Conservation (phyloP, 495 filamentous ascomycete genomes). For the Opeltia flavorubescens region DNA sequence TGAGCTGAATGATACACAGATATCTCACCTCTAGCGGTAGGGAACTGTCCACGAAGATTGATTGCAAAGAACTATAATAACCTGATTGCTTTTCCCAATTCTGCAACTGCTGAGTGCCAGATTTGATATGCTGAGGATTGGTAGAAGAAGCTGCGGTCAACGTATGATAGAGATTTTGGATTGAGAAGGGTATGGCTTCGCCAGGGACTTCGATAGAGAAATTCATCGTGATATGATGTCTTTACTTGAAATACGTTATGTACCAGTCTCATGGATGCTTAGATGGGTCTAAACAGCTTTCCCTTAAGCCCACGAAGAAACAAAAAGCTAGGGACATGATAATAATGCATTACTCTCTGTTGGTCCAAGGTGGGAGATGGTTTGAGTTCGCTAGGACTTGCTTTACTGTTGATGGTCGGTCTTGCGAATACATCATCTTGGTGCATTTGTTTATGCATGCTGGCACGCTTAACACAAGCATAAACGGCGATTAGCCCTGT, state of each 20-base stretch:
- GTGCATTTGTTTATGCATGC: no score
- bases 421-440: no score
- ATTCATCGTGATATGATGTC: conserved; percentile 21
- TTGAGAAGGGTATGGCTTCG: conserved; percentile 46
- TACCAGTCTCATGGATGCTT: no score
- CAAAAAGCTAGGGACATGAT: no score
- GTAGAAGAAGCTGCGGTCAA: conserved; percentile 60
- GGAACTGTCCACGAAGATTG: conserved; percentile 62
- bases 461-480: no score
- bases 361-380: no score
- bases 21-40: conserved; percentile 65
- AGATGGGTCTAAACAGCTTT: no score
- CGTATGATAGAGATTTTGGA: conserved; percentile 55
- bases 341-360: no score
- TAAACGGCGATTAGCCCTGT: no score
- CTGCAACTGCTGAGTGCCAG: conserved; percentile 68
- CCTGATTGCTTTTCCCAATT: conserved; percentile 66
- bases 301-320: no score
- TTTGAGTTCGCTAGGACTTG: no score
- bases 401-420: no score
- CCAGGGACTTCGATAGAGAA: conserved; percentile 39
- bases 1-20: conserved; percentile 83
- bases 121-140: conserved; percentile 59
- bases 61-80: conserved; percentile 67
- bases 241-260: conserved; percentile 2